Conservation (phyloP, 1,284 basidiomycete species). For the Trichosporon asahii region DNA sequence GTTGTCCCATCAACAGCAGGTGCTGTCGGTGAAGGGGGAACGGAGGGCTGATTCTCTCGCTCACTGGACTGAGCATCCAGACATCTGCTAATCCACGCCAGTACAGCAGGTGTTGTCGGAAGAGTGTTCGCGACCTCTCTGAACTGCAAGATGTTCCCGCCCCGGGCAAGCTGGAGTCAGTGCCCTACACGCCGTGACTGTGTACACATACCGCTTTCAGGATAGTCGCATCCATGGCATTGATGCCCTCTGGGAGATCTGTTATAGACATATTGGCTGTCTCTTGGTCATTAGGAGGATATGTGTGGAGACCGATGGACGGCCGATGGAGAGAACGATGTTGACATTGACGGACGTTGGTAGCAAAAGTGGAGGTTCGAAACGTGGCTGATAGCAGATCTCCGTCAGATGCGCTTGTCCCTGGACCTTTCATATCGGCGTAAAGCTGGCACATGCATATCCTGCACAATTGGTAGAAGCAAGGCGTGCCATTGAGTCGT, state of each 20-base stretch:
- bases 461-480: no score
- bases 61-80: not conserved
- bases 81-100: not conserved
- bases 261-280: not conserved
- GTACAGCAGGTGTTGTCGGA: not conserved
- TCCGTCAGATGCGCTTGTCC: not conserved
- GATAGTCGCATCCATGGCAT: not conserved
- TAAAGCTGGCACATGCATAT: no score
- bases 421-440: not conserved
- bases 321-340: no score
- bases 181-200: no score
- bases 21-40: no score
- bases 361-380: not conserved
- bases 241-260: not conserved
- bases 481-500: not conserved
- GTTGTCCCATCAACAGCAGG: no score
- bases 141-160: not conserved
- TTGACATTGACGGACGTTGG: no score
- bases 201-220: not conserved
- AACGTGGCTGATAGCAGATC: no score
- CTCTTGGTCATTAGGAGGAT: not conserved
- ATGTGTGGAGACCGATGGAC: not conserved
- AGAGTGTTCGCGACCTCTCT: not conserved
- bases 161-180: not conserved
- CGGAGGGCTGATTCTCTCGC: not conserved